Evolutionary conservation across 2,329 filamentous ascomycete genomes (phyloP), one percentile per base, ranked within the genome.

Genomic region (Colletotrichum graminicola): DNA sequence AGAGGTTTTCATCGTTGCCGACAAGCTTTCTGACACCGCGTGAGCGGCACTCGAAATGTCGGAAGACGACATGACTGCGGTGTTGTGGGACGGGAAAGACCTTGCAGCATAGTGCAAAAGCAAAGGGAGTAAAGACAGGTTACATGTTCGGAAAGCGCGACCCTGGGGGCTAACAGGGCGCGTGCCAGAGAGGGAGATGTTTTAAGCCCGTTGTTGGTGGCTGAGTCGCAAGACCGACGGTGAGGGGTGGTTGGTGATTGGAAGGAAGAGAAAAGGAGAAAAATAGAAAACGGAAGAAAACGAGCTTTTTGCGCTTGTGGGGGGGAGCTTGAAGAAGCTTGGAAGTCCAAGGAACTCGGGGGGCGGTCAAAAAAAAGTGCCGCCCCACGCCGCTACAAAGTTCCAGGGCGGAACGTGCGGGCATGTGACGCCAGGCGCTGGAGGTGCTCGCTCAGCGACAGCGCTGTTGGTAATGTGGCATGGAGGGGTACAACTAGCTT

Each of bases 61-160:
- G 77, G 81, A 82, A 78, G 60, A 62, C 60, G 81, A 80, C 82
- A 83, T 83, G 79, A 75, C 78, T 78, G 78, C 74, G 75, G 74
- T 61, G 47, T 54, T 55, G 49, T 36, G 56, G 43, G 60, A 56
- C 29, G 39, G 32, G 49, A 72, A 49, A 43, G 52, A 43, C 47
- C 55, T 57, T 67, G 66, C 73, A 71, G 73, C 73, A 74, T 73
- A 67, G 63, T 63, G 73, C 73, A 62, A 51, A 45, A 52, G 49
- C 55, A 32, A 39, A 62, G 36, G n/a, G 32, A 29, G n/a, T 41
- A 51, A 61, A 73, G 66, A 70, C 71, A 71, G 62, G 52, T 73
- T 66, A 74, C 73, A 74, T 74, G 54, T 47, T 70, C 34, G 45
- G 55, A 41, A 26, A 52, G 39, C 66, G 65, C 59, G 60, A 47